Evolutionary conservation across 306 rosid genomes (phyloP), one percentile per base, ranked within the genome.

Genomic region (Begonia fuchsioides): DNA sequence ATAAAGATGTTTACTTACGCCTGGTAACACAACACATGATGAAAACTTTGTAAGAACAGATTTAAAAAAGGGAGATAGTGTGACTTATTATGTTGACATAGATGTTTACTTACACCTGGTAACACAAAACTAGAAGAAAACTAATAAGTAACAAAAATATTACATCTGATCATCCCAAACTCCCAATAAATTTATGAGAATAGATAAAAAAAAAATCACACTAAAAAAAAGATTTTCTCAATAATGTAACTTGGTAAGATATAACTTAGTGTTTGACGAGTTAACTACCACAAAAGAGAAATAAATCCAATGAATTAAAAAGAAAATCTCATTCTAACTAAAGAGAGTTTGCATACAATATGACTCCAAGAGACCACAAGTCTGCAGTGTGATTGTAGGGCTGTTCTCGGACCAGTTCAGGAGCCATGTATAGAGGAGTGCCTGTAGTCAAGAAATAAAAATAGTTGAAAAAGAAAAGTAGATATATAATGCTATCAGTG

Each of bases 391-490:
- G 98, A 69, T 65, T 90, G 75, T 90, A 90, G 13, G 98, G 98
- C 54, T 90, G 95, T 65, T 90, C 98, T 18, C 94, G 76, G 43
- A 90, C 98, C 57, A 90, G 79, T 70, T 90, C 98, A 0, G 98
- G 98, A 68, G 98, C 98, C 98, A 85, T 90, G 69, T 90, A 90
- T 54, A 90, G 64, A 12, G 98, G 98, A 46, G 98, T 90, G 46
- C 98, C 98, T 90, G 71, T 38, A 57, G 6, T 7, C 0, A 13
- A 16, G 41, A 17, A 6, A 32, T n/a, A 40, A 12, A 14, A 44
- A 17, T 17, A 49, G 41, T 59, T 14, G n/a, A n/a, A 43, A 41
- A 41, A 10, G 45, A 41, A 41, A 41, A 49, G 54, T 52, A 48
- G 41, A 43, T n/a, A 59, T 10, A 43, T 12, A 44, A 20, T 56